phyloP scores from a whole-genome alignment of 805 yeast genomes.

The Metschnikowia lachancei region DNA sequence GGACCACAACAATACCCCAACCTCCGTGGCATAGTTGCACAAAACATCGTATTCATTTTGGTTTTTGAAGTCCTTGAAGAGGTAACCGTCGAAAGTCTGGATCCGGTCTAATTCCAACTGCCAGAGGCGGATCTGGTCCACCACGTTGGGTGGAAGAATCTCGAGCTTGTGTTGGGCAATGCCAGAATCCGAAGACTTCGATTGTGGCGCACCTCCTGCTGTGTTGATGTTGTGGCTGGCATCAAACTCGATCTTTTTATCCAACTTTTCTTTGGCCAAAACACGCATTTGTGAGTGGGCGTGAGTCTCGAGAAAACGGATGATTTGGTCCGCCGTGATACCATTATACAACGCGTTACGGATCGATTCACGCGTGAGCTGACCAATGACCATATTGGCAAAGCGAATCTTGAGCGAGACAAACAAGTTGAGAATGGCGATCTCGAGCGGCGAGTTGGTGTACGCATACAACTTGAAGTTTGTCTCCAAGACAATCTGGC shows the following conservation, averaged over 20 bases:
- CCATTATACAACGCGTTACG: constrained; percentile 82
- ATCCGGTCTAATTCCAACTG: constrained; percentile 93
- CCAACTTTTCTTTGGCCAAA: constrained; percentile 64
- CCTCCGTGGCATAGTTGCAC: constrained; percentile 77
- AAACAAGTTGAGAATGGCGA: constrained; percentile 85
- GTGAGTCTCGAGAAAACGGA: constrained; percentile 82
- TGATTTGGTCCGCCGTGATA: constrained; percentile 91
- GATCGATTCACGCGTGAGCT: constrained; percentile 87
- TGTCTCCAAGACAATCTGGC: constrained; percentile 86
- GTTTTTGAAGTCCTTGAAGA: constrained; percentile 81
- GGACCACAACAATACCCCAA: constrained; percentile 90
- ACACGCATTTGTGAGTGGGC: constrained; percentile 91
- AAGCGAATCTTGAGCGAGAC: constrained; percentile 83
- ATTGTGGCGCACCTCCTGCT: constrained; percentile 41
- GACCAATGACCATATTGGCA: constrained; percentile 90
- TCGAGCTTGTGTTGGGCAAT: constrained; percentile 52
- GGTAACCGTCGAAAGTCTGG: constrained; percentile 77
- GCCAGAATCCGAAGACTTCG: constrained; percentile 24
- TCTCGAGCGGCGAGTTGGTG: constrained; percentile 90
- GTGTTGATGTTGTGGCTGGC: constrained; percentile 48
- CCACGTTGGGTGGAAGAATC: constrained; percentile 90
- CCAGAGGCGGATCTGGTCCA: constrained; percentile 94
- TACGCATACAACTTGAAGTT: constrained; percentile 91
- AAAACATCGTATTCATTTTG: constrained; percentile 73
- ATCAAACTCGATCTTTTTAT: constrained; percentile 65